phyloP scores from a whole-genome alignment of 805 yeast genomes.

The Cyberlindnera bimundalis region DNA sequence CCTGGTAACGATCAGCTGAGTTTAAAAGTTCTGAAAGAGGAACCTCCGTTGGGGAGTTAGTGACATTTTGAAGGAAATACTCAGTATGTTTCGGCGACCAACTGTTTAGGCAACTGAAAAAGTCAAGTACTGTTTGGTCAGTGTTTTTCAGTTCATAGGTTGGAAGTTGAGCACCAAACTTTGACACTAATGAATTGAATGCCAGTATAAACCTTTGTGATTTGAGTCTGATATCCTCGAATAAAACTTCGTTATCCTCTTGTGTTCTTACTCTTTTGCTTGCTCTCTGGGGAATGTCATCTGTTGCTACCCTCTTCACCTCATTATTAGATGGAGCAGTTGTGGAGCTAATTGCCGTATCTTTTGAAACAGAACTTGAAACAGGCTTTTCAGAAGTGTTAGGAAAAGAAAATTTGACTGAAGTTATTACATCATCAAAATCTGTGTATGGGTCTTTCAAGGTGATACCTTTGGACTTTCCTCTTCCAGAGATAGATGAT shows the following conservation, averaged over 20 bases:
- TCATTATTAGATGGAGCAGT: neutral
- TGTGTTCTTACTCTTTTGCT: constrained; percentile 39
- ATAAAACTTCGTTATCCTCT: constrained; percentile 21
- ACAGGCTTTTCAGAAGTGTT: neutral
- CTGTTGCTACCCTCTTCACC: constrained; percentile 14
- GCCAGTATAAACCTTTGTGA: constrained; percentile 10
- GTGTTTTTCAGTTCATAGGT: constrained; percentile 8
- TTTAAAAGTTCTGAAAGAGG: constrained; percentile 31
- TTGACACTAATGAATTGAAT: constrained; percentile 6
- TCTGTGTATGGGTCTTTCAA: constrained; percentile 50
- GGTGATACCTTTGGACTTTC: constrained; percentile 30
- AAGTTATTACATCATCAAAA: constrained; percentile 46
- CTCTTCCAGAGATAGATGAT: constrained; percentile 34
- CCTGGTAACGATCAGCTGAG: constrained; percentile 28
- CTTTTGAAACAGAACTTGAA: neutral
- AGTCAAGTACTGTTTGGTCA: constrained; percentile 9
- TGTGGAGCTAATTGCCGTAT: neutral
- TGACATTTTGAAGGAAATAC: constrained; percentile 17
- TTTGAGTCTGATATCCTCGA: neutral
- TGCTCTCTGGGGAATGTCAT: constrained; percentile 31
- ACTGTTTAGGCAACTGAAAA: constrained; percentile 13
- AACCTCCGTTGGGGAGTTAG: constrained; percentile 11
- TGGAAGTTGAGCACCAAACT: constrained; percentile 4
- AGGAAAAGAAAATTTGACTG: constrained; percentile 29
- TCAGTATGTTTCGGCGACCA: constrained; percentile 31